Conservation (phyloP, 768 basidiomycete species). For the Lentinula aciculospora region DNA sequence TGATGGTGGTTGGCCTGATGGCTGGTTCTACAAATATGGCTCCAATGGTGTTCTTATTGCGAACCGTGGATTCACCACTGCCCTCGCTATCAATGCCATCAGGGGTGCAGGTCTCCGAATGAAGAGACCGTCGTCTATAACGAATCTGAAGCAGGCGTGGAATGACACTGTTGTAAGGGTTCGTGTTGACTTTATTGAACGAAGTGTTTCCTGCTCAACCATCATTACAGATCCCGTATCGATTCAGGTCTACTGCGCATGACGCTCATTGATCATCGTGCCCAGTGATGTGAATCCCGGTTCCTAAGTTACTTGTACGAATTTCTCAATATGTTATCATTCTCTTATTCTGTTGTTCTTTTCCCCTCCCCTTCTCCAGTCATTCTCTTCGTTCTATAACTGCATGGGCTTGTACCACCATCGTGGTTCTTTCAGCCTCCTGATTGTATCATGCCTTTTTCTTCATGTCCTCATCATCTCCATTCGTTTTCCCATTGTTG, state of each 20-base stretch:
- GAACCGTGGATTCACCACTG: constrained; percentile 51
- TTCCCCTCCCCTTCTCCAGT: background rate
- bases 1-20: constrained; percentile 51
- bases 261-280: background rate
- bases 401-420: background rate
- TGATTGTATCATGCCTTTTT: constrained; percentile 1
- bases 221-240: background rate
- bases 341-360: background rate
- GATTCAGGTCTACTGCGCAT: background rate
- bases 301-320: background rate
- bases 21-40: constrained; percentile 55
- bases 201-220: background rate
- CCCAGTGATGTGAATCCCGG: background rate
- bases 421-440: background rate
- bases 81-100: constrained; percentile 47
- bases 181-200: background rate
- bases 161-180: constrained; percentile 3
- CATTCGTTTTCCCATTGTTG: background rate
- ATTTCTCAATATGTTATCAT: background rate
- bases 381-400: background rate
- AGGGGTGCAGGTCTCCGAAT: background rate
- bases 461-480: background rate
- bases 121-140: constrained; percentile 2
- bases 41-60: constrained; percentile 41
- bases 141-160: constrained; percentile 3